Conservation (phyloP, 768 basidiomycete species). For the Russula virescens region DNA sequence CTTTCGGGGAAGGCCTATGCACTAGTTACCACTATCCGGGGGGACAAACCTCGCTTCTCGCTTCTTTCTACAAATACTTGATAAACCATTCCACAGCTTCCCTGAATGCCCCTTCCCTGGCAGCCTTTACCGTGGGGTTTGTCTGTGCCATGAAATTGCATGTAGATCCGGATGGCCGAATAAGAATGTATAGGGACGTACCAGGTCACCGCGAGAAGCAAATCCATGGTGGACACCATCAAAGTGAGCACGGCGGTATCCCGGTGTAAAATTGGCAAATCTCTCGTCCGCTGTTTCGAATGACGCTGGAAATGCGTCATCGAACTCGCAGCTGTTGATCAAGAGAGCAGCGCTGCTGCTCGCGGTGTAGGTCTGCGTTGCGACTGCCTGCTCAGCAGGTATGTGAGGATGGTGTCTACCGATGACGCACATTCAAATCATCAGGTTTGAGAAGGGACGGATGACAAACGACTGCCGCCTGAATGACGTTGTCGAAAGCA, state of each 20-base stretch:
- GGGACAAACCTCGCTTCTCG: neutral
- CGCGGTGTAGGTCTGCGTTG: conserved; percentile 31
- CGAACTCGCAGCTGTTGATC: conserved; percentile 38
- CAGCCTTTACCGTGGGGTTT: conserved; percentile 31
- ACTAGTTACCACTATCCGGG: neutral
- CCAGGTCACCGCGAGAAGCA: conserved; percentile 34
- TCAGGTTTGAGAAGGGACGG: conserved; percentile 40
- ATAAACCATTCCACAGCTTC: conserved; percentile 34
- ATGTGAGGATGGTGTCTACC: neutral
- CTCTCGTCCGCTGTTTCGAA: conserved; percentile 35
- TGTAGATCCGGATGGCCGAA: conserved; percentile 2
- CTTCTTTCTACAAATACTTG: conserved; percentile 27
- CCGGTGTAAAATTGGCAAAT: conserved; percentile 35
- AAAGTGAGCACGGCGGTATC: conserved; percentile 35
- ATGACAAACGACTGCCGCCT: conserved; percentile 41
- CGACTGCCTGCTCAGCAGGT: neutral
- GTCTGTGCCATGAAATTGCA: conserved; percentile 23
- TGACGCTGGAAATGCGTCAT: conserved; percentile 33
- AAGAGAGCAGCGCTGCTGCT: conserved; percentile 37
- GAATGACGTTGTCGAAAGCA: conserved; percentile 37
- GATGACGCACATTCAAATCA: conserved; percentile 35
- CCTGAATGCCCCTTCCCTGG: conserved; percentile 40
- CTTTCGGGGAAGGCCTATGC: neutral
- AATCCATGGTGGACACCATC: conserved; percentile 44
- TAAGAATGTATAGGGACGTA: conserved; percentile 9